Percentiles rank a stretch among this genome's conserved stretches.
These are phyloP conservation scores for Venturia oleaginea DNA, from an alignment of 2,329 filamentous ascomycete species.

Conservation along the genomic window DNA sequence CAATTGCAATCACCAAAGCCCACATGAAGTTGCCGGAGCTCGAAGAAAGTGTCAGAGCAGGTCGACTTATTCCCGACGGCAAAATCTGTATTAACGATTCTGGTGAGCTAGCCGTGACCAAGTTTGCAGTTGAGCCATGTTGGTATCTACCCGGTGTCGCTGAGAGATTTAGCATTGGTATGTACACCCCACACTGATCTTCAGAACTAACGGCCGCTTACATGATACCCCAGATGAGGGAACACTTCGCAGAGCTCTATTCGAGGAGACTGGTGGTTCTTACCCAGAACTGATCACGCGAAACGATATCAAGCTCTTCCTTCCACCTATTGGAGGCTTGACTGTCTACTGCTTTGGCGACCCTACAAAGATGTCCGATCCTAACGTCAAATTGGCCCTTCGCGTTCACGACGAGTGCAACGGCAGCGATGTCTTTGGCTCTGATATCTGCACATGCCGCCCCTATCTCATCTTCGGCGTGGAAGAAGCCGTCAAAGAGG, in stretches of 20 bases:
- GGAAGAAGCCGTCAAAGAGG: constrained; percentile 94
- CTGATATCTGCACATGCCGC: constrained; percentile 93
- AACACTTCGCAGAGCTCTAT: constrained; percentile 73
- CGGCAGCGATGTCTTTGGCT: constrained; percentile 93
- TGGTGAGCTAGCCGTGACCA: constrained; percentile 88
- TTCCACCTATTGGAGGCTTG: constrained; percentile 89
- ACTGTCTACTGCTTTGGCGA: constrained; percentile 98
- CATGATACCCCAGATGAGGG: constrained; percentile 57
- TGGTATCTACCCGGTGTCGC: constrained; percentile 55
- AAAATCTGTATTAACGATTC: constrained; percentile 80
- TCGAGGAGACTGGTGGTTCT: constrained; percentile 91
- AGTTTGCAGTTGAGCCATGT: constrained; percentile 91
- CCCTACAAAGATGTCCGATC: constrained; percentile 85
- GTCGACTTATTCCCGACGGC: constrained; percentile 69
- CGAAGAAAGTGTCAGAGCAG: constrained; percentile 73
- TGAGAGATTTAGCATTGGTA: constrained; percentile 82
- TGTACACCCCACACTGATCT: background rate
- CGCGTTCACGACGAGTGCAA: constrained; percentile 88
- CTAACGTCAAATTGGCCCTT: constrained; percentile 68
- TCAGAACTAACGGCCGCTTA: constrained; percentile 1
- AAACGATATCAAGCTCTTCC: constrained; percentile 87
- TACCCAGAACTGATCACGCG: constrained; percentile 96
- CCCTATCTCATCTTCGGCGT: constrained; percentile 96
- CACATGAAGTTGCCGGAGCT: constrained; percentile 97
- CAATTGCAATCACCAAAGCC: constrained; percentile 83